These are phyloP conservation scores for Seiridium unicorne DNA, from an alignment of 2,329 filamentous ascomycete species.

Conservation along the genomic window DNA sequence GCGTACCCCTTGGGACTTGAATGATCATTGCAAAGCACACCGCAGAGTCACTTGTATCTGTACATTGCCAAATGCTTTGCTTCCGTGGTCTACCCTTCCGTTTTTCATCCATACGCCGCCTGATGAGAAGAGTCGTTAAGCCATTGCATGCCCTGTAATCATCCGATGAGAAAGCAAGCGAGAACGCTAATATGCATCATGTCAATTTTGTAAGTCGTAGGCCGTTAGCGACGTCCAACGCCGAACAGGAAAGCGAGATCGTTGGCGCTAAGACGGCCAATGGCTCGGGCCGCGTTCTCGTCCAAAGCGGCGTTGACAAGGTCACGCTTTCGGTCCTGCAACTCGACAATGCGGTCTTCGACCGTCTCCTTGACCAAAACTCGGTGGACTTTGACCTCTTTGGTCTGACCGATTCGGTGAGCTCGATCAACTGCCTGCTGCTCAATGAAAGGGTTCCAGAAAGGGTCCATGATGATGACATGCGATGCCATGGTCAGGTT, in stretches of 20 bases:
- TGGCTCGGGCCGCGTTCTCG: slow-evolving; percentile 65
- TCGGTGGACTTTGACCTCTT: slow-evolving; percentile 75
- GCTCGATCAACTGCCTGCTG: slow-evolving; percentile 90
- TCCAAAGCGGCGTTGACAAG: slow-evolving; percentile 79
- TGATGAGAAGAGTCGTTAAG: no score
- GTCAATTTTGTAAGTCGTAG: no score
- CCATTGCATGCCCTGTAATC: no score
- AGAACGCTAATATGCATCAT: no score
- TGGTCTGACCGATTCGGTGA: slow-evolving; percentile 79
- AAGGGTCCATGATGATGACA: slow-evolving; percentile 88
- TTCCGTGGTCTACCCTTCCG: no score
- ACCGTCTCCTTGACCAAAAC: slow-evolving; percentile 76
- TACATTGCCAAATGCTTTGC: no score
- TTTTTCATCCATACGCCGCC: no score
- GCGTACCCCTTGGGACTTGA: no score
- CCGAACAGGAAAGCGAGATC: slow-evolving; percentile 60
- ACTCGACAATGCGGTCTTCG: slow-evolving; percentile 78
- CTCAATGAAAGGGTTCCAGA: slow-evolving; percentile 93
- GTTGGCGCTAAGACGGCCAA: slow-evolving; percentile 63
- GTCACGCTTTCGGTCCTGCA: slow-evolving; percentile 77
- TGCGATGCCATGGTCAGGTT: slow-evolving; percentile 82
- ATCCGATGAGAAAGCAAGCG: no score
- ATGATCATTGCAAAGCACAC: no score
- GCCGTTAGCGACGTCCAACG: neutral
- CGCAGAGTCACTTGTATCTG: no score